Evolutionary conservation across 106 monocot species (phyloP).

Genomic region (Vanilla planifolia): DNA sequence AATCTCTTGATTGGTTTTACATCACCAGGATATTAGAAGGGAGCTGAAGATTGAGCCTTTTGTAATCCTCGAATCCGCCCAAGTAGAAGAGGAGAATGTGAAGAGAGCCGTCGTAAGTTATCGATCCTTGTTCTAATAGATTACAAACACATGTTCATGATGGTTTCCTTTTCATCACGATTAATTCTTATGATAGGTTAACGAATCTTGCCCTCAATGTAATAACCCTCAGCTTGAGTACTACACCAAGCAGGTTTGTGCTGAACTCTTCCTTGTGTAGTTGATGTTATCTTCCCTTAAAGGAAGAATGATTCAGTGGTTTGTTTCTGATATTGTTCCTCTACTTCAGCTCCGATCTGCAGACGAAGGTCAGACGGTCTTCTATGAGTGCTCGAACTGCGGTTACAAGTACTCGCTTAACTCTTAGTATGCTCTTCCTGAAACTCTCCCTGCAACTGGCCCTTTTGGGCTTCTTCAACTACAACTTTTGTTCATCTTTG

Average conservation of each 20-base stretch:
- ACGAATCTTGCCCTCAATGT: slow-evolving; percentile 56
- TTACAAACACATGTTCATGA: background rate
- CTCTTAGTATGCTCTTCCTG: no score
- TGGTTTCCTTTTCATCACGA: background rate
- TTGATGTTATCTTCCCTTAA: background rate
- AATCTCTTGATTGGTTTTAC: slow-evolving; percentile 7
- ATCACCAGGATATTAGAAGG: slow-evolving; percentile 88
- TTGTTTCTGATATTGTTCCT: background rate
- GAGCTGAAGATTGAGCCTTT: slow-evolving; percentile 67
- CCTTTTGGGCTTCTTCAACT: no score
- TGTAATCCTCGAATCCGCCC: slow-evolving; percentile 29
- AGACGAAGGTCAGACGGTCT: slow-evolving; percentile 79
- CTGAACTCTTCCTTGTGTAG: background rate
- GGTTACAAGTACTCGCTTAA: slow-evolving; percentile 45
- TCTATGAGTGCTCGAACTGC: slow-evolving; percentile 67
- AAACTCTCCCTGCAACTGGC: no score
- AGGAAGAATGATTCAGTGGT: background rate
- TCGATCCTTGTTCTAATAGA: background rate
- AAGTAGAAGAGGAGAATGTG: slow-evolving; percentile 29
- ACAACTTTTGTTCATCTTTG: no score
- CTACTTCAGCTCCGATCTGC: slow-evolving; percentile 68
- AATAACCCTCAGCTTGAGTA: slow-evolving; percentile 59
- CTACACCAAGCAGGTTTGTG: slow-evolving; percentile 63
- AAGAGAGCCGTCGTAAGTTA: slow-evolving; percentile 60
- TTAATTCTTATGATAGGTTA: slow-evolving; percentile 27